Evolutionary conservation across 257 asterid genomes (phyloP), one percentile per base, ranked within the genome.

Genomic region (Salvia miltiorrhiza): DNA sequence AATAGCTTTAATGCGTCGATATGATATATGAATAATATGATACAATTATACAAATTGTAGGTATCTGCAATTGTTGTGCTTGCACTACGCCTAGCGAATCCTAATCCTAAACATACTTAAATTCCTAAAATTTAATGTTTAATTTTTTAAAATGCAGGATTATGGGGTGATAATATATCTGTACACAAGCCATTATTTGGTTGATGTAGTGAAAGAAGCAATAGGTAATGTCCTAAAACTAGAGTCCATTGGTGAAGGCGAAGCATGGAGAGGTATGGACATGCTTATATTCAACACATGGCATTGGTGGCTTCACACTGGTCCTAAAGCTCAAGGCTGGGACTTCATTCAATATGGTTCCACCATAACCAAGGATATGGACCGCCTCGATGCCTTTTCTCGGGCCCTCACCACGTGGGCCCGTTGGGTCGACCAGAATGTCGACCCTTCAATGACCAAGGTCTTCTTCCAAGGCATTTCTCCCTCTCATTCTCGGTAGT

Each of bases 271-370:
- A 72, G 87, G 89, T 23, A 81, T 84, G 87, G 89, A 84, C 39
- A 72, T 82, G 80, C 24, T 86, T 71, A 78, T 86, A 62, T 86
- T 83, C 87, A 86, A 86, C 82, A 59, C 92, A 0, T 86, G 92
- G 92, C 92, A 86, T 61, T 82, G 92, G 92, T 86, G 92, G 92
- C 57, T 80, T 4, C 92, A 86, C 77, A 76, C 67, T 4, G 82
- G 84, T 9, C 17, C 50, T 28, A 58, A 20, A 14, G 55, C 77
- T 19, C 86, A 79, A 70, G 75, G 92, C 3, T 88, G 95, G 95
- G 90, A 85, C 59, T 83, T 65, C 43, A 53, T 85, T 39, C 83
- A 73, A 62, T 76, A 85, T 52, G 87, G 85, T 41, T 55, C 82
- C 9, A 80, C 61, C 44, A 20, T 82, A 41, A 6, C 69, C 39